These are phyloP conservation scores for Kurtzmaniella quercitrusa DNA, from an alignment of 1,139 yeast genomes.

Conservation along the genomic window DNA sequence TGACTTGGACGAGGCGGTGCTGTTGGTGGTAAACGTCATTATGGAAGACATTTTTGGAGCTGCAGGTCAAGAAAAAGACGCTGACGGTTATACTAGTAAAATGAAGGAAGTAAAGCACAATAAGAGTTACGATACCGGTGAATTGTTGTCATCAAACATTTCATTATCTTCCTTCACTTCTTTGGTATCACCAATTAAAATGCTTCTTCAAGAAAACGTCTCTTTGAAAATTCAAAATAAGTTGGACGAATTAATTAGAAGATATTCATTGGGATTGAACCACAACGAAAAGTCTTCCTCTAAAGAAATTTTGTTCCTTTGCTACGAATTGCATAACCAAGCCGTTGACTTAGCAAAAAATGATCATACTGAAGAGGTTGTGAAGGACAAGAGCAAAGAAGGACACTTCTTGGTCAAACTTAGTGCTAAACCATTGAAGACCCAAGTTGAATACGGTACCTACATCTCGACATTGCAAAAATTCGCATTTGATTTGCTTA, in stretches of 20 bases:
- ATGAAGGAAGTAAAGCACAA: constrained; percentile 90
- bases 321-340: constrained; percentile 68
- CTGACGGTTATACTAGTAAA: constrained; percentile 81
- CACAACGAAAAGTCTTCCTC: constrained; percentile 61
- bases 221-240: constrained; percentile 68
- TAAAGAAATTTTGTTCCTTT: constrained; percentile 59
- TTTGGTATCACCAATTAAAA: constrained; percentile 67
- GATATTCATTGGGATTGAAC: constrained; percentile 74
- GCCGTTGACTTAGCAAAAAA: constrained; percentile 22
- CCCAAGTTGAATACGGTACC: constrained; percentile 47
- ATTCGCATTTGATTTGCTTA: constrained; percentile 73
- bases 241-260: constrained; percentile 71
- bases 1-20: constrained; percentile 68
- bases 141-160: constrained; percentile 65
- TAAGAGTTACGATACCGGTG: constrained; percentile 86
- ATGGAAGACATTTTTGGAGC: constrained; percentile 95
- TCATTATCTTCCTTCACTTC: constrained; percentile 55
- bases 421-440: constrained; percentile 53
- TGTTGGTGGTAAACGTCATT: constrained; percentile 60
- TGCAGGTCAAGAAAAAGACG: constrained; percentile 92
- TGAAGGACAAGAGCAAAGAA: constrained; percentile 21
- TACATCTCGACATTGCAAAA: constrained; percentile 61
- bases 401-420: constrained; percentile 69
- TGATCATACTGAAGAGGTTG: constrained; percentile 9
- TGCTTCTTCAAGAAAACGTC: constrained; percentile 61